Evolutionary conservation across 805 yeast genomes (phyloP).

Genomic region (Danielia reshetovae): DNA sequence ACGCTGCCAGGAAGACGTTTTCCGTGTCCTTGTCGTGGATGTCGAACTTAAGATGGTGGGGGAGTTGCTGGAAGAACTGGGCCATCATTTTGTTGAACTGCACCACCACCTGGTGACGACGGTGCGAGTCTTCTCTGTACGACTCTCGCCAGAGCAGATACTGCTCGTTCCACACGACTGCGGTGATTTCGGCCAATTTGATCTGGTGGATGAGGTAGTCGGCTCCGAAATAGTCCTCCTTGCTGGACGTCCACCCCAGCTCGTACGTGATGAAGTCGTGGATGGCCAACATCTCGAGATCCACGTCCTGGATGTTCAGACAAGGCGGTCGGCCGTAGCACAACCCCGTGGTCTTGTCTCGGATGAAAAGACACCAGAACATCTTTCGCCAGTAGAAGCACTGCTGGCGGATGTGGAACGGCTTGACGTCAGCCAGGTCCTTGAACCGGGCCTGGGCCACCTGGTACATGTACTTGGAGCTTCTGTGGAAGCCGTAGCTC

Average conservation of each 20-base stretch:
- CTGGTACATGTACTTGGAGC: neutral
- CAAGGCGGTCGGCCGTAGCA: conserved; percentile 9
- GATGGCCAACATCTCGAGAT: conserved; percentile 4
- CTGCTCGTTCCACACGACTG: conserved; percentile 4
- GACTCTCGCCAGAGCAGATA: conserved; percentile 7
- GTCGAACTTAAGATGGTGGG: neutral
- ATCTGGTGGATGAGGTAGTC: conserved; percentile 2
- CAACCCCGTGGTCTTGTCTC: conserved; percentile 4
- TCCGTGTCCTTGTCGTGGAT: conserved; percentile 2
- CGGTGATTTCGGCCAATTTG: conserved; percentile 8
- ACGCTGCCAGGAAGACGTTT: conserved; percentile 2
- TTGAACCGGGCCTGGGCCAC: neutral
- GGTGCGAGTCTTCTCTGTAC: conserved; percentile 3
- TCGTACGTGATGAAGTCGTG: conserved; percentile 10
- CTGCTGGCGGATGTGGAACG: conserved; percentile 4
- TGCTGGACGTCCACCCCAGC: conserved; percentile 2
- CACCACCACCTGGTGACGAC: neutral
- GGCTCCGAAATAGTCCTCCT: conserved; percentile 1
- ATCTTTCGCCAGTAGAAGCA: conserved; percentile 9
- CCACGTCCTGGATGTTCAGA: conserved; percentile 2
- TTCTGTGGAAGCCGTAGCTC: conserved; percentile 7
- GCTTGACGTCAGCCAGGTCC: conserved; percentile 1
- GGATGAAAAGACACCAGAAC: conserved; percentile 9
- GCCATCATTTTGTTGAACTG: neutral
- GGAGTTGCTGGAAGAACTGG: neutral